Percentiles rank a stretch among this genome's conserved stretches.
phyloP scores from a whole-genome alignment of 345 rosid species.

The Bretschneidera sinensis region DNA sequence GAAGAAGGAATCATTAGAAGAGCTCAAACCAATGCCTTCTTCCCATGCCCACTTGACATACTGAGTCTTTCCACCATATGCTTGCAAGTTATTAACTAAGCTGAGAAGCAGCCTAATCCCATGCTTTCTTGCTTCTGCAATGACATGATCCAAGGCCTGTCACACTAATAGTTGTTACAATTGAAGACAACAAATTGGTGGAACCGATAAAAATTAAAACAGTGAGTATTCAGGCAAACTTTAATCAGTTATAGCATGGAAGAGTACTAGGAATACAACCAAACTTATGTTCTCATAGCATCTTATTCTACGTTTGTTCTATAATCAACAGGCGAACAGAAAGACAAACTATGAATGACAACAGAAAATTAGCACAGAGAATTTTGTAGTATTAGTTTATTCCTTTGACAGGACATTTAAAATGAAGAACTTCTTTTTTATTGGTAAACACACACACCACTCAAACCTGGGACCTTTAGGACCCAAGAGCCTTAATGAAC shows the following conservation, averaged over 20 bases:
- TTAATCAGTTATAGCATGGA: background rate
- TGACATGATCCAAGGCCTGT: slow-evolving; percentile 93
- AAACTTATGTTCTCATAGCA: no score
- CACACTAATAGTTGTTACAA: slow-evolving; percentile 17
- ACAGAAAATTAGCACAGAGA: no score
- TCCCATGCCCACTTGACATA: slow-evolving; percentile 98
- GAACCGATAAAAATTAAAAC: background rate
- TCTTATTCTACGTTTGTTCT: no score
- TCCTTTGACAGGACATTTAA: no score
- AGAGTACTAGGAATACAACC: no score
- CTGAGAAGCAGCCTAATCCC: slow-evolving; percentile 77
- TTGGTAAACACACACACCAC: no score
- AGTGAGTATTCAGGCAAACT: background rate
- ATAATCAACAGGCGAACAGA: no score
- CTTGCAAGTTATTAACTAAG: slow-evolving; percentile 81
- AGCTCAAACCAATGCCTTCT: slow-evolving; percentile 89
- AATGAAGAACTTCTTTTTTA: no score
- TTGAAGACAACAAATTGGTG: background rate
- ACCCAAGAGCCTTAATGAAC: no score
- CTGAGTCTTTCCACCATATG: slow-evolving; percentile 93
- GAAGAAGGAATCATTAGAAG: slow-evolving; percentile 95
- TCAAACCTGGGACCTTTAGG: no score
- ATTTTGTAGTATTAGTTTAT: no score
- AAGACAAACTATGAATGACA: no score
- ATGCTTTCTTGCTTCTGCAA: slow-evolving; percentile 72